Evolutionary conservation across 306 rosid genomes (phyloP).

Genomic region (Cucumis cinereus): DNA sequence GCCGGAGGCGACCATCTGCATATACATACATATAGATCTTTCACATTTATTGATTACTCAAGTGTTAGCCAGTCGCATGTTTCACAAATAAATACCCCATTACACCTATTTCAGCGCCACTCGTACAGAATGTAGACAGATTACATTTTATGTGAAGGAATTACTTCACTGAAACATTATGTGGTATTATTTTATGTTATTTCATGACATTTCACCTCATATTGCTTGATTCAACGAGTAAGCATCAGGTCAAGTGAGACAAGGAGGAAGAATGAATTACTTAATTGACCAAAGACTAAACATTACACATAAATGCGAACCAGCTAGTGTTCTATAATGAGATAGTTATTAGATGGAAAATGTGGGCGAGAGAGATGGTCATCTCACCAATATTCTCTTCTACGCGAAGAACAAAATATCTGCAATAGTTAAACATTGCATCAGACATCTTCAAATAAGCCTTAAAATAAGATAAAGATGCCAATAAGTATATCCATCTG

Average conservation of each 20-base stretch:
- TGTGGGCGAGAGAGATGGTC: constrained; percentile 2
- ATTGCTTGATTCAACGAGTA: background rate
- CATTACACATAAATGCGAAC: background rate
- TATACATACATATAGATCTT: background rate
- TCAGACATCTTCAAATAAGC: background rate
- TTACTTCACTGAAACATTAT: background rate
- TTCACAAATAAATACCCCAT: background rate
- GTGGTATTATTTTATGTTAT: background rate
- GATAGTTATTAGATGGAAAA: background rate
- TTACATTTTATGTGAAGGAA: background rate
- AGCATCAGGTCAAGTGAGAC: background rate
- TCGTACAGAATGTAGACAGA: background rate
- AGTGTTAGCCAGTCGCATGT: background rate
- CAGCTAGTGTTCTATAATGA: background rate
- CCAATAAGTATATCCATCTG: background rate
- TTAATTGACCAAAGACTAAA: background rate
- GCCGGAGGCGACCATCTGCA: constrained; percentile 82
- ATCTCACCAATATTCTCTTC: constrained; percentile 93
- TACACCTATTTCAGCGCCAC: background rate
- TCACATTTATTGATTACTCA: background rate
- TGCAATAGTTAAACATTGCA: constrained; percentile 19
- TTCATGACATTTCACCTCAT: background rate
- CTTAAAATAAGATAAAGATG: background rate
- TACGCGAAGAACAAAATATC: constrained; percentile 93
- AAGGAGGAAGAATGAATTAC: background rate